Evolutionary conservation across 2,329 filamentous ascomycete genomes (phyloP), one percentile per base, ranked within the genome.

Genomic region (Colletotrichum lupini): DNA sequence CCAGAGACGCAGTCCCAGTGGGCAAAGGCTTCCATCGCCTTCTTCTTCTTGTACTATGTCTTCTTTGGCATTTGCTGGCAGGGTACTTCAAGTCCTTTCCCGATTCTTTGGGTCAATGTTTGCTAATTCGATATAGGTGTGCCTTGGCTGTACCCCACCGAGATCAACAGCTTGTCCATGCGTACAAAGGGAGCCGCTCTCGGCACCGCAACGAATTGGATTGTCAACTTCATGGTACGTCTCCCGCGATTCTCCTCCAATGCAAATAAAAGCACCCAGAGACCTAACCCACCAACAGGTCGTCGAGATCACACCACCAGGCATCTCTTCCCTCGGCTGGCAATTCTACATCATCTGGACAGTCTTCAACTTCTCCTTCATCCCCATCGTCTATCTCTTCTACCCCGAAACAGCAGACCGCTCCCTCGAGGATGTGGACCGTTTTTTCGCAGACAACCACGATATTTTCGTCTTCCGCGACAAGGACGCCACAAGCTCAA

Each of bases 301-400:
- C 12, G 82, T 83, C 19, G 76, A 83, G 60, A 81, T 84, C 63
- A 84, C 81, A 0, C 81, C 82, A 0, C 78, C 80, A 12, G 81
- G 78, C 4, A 82, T 82, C 62, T 77, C 84, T 22, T 86, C 85
- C 24, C 81, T 90, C 0, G 83, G 84, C 1, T 90, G 86, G 83
- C 84, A 83, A 52, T 89, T 87, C 77, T 90, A 84, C 80, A 83
- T 90, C 42, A 83, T 90, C 65, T 90, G 85, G 82, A 83, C 85
- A 2, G 82, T 86, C 16, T 84, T 88, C 68, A 87, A 86, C 77
- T 82, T 83, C 58, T 75, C 81, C 4, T 87, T 87, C 64, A 28
- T 88, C 5, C 86, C 85, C 0, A 80, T 86, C 53, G 85, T 86
- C 12, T 88, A 86, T 76, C 81, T 87, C 65, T 82, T 87, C 64